Percentiles rank a stretch among this genome's conserved stretches.
Evolutionary conservation across 2,329 filamentous ascomycete genomes (phyloP).

Genomic region (Tympanopsis confertula): DNA sequence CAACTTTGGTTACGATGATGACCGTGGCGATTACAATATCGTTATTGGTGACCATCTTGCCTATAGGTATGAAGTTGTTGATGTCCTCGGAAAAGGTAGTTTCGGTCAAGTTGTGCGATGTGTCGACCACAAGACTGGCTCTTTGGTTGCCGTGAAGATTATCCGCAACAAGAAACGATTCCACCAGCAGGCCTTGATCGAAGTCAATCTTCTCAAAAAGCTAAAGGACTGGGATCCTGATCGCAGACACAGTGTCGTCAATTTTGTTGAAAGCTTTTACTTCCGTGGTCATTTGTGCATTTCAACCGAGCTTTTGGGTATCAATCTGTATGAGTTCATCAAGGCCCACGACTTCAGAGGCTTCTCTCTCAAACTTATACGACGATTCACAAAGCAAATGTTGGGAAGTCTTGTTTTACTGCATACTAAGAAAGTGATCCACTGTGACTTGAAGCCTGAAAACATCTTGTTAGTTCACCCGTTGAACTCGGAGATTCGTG

Average conservation of each 20-base stretch:
- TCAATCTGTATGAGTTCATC: slow-evolving; percentile 99
- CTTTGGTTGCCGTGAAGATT: slow-evolving; percentile 90
- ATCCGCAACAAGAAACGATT: slow-evolving; percentile 99
- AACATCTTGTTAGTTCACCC: slow-evolving; percentile 95
- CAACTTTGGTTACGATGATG: slow-evolving; percentile 97
- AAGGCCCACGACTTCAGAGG: slow-evolving; percentile 93
- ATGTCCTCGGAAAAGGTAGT: slow-evolving; percentile 90
- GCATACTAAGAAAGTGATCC: slow-evolving; percentile 87
- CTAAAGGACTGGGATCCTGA: slow-evolving; percentile 96
- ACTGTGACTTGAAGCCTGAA: slow-evolving; percentile 95
- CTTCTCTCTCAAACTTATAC: slow-evolving; percentile 83
- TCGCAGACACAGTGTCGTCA: slow-evolving; percentile 90
- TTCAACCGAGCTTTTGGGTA: slow-evolving; percentile 90
- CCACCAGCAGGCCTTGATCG: slow-evolving; percentile 94
- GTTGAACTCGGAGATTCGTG: slow-evolving; percentile 88
- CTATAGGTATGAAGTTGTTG: slow-evolving; percentile 92
- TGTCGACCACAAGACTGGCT: slow-evolving; percentile 90
- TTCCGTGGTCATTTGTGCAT: slow-evolving; percentile 97
- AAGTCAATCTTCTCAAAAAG: slow-evolving; percentile 95
- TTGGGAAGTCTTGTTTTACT: slow-evolving; percentile 74
- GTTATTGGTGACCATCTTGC: slow-evolving; percentile 83
- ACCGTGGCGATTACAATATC: slow-evolving; percentile 92
- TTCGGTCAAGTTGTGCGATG: slow-evolving; percentile 96
- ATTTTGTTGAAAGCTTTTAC: slow-evolving; percentile 96
- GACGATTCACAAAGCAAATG: slow-evolving; percentile 92